Evolutionary conservation across 2,329 filamentous ascomycete genomes (phyloP).

Genomic region (Chaetomium sp.): DNA sequence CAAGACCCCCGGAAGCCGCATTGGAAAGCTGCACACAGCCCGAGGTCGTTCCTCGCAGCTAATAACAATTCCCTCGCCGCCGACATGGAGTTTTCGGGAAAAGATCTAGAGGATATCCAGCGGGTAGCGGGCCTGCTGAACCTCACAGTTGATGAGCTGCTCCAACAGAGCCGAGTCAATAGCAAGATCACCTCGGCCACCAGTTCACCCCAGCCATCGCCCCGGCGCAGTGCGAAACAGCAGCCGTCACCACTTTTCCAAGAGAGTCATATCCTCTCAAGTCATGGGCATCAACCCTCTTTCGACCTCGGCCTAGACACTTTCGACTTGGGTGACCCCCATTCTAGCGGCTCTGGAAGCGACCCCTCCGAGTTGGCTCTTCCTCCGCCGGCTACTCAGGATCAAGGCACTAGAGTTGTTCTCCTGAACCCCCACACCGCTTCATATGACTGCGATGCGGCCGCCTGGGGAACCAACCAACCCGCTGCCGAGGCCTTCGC

Average conservation of each 20-base stretch:
- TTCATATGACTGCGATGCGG: conserved; percentile 33
- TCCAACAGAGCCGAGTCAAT: conserved; percentile 30
- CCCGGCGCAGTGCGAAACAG: background rate
- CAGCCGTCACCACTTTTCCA: background rate
- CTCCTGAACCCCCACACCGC: conserved; percentile 31
- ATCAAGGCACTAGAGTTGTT: conserved; percentile 25
- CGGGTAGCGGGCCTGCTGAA: conserved; percentile 34
- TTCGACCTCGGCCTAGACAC: conserved; percentile 21
- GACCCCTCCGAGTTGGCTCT: background rate
- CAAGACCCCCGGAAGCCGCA: conserved; percentile 26
- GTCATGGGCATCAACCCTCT: conserved; percentile 3
- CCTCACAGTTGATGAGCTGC: conserved; percentile 34
- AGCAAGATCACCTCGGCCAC: conserved; percentile 10
- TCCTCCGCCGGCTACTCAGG: background rate
- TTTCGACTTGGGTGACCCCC: conserved; percentile 16
- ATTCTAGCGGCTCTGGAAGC: background rate
- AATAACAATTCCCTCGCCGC: background rate
- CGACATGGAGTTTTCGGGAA: conserved; percentile 33
- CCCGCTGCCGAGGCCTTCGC: conserved; percentile 13
- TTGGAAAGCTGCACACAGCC: conserved; percentile 13
- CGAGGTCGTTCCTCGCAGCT: conserved; percentile 21
- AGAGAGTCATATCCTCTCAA: background rate
- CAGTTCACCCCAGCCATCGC: conserved; percentile 10
- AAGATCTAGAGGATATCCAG: conserved; percentile 33
- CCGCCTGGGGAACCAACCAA: conserved; percentile 19